These are phyloP conservation scores for Stagonosporopsis vannaccii DNA, from an alignment of 2,329 filamentous ascomycete genomes.

Conservation along the genomic window DNA sequence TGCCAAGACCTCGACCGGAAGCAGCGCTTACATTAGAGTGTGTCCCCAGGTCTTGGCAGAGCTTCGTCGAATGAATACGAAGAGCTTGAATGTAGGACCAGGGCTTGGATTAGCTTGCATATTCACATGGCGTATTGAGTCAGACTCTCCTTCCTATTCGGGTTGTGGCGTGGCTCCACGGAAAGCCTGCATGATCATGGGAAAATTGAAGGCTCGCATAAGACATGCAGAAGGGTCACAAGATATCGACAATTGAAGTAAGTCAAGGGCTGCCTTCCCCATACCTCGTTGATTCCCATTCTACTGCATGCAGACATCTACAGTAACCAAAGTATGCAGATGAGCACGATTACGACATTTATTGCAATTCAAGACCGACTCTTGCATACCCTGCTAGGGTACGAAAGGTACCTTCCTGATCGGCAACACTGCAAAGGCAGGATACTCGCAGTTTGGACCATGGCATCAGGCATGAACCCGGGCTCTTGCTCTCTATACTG, in stretches of 20 bases:
- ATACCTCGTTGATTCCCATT: neutral
- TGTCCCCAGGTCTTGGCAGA: neutral
- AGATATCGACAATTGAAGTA: neutral
- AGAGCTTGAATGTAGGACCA: neutral
- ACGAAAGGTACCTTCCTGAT: too few relatives aligned
- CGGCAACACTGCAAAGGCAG: too few relatives aligned
- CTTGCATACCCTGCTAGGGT: too few relatives aligned
- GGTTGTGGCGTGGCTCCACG: neutral
- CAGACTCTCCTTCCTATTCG: slow-evolving; percentile 9
- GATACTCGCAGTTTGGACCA: too few relatives aligned
- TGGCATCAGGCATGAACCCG: neutral
- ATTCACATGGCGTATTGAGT: neutral
- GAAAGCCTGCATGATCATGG: neutral
- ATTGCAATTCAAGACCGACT: too few relatives aligned
- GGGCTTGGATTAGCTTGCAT: slow-evolving; percentile 4
- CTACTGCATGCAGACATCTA: neutral
- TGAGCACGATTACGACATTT: neutral
- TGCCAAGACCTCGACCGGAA: slow-evolving; percentile 2
- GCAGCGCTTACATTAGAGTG: slow-evolving; percentile 1
- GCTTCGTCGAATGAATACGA: neutral
- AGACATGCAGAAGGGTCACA: neutral
- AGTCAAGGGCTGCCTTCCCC: neutral
- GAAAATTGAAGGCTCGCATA: neutral
- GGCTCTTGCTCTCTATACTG: too few relatives aligned
- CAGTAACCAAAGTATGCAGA: neutral